Percentiles rank a stretch among this genome's conserved stretches.
Conservation (phyloP, 345 rosid genomes). For the Adansonia digitata region DNA sequence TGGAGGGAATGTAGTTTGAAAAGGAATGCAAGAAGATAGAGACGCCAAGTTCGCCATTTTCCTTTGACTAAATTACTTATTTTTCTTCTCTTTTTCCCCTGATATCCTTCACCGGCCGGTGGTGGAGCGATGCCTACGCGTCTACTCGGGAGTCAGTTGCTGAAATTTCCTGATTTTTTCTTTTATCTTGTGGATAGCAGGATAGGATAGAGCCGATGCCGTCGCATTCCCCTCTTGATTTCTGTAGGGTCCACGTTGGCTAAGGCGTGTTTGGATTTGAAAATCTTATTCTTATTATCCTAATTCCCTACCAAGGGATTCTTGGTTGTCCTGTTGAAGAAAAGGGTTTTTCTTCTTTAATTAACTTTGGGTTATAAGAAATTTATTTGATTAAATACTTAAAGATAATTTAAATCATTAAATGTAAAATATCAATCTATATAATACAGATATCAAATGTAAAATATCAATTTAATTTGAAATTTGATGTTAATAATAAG, state of each 20-base stretch:
- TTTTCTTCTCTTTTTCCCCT: not conserved
- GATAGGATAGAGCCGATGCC: not conserved
- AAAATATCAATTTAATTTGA: too few species aligned
- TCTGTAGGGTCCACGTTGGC: not conserved
- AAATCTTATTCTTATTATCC: too few species aligned
- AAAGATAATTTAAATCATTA: too few species aligned
- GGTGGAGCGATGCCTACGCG: not conserved
- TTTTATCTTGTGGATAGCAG: not conserved
- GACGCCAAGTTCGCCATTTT: conserved; percentile 65
- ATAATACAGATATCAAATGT: too few species aligned
- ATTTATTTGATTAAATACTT: too few species aligned
- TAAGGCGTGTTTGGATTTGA: too few species aligned
- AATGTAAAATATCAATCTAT: too few species aligned
- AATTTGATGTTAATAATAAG: too few species aligned
- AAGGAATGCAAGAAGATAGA: conserved; percentile 37
- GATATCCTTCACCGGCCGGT: conserved; percentile 10
- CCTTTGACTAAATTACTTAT: not conserved
- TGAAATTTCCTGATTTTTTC: not conserved
- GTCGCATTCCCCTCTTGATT: not conserved
- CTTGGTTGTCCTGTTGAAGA: too few species aligned
- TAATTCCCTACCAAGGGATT: too few species aligned
- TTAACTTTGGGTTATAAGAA: too few species aligned
- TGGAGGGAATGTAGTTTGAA: conserved; percentile 21
- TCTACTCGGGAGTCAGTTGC: not conserved
- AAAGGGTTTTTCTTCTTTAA: too few species aligned